A percentile compares a stretch with the other conserved stretches of the same genome.
These are phyloP conservation scores for Mortierella sp. DNA, from an alignment of 371 early-diverging fungal genomes.

Conservation along the genomic window DNA sequence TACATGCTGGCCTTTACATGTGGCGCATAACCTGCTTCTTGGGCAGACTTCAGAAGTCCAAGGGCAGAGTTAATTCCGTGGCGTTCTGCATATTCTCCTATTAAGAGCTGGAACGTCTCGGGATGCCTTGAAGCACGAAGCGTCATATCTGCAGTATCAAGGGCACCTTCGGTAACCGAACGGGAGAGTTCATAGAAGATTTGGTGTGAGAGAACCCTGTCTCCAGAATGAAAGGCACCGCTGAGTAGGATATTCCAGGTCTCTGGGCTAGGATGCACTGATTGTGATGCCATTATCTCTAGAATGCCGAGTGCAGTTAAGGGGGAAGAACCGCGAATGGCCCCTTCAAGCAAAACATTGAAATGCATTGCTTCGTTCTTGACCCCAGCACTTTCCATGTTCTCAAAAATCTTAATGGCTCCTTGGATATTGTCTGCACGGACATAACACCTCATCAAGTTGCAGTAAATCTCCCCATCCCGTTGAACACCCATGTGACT, in stretches of 20 bases:
- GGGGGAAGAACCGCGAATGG: slow-evolving; percentile 20
- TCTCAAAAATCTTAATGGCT: slow-evolving; percentile 38
- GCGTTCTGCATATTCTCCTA: slow-evolving; percentile 31
- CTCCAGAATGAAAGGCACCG: slow-evolving; percentile 22
- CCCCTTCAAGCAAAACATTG: slow-evolving; percentile 41
- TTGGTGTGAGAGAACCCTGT: slow-evolving; percentile 15
- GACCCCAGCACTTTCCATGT: slow-evolving; percentile 19
- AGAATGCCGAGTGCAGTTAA: slow-evolving; percentile 26
- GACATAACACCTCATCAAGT: slow-evolving; percentile 38
- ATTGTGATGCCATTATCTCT: slow-evolving; percentile 35
- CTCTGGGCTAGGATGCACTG: slow-evolving; percentile 21
- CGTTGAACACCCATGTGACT: slow-evolving; percentile 20
- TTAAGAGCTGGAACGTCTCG: slow-evolving; percentile 32
- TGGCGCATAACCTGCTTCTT: slow-evolving; percentile 31
- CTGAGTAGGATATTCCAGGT: slow-evolving; percentile 40
- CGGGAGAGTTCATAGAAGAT: slow-evolving; percentile 27
- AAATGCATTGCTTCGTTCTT: slow-evolving; percentile 21
- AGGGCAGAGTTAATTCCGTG: slow-evolving; percentile 25
- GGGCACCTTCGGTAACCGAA: slow-evolving; percentile 10
- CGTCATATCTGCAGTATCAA: slow-evolving; percentile 8
- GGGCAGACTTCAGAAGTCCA: slow-evolving; percentile 13
- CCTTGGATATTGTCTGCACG: slow-evolving; percentile 28
- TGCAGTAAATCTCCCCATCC: slow-evolving; percentile 24
- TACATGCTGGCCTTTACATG: slow-evolving; percentile 21
- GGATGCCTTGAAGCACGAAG: slow-evolving; percentile 41